Evolutionary conservation across 176 grass and related monocot genomes (phyloP), one percentile per base, ranked within the genome.

Genomic region (Poa annua): DNA sequence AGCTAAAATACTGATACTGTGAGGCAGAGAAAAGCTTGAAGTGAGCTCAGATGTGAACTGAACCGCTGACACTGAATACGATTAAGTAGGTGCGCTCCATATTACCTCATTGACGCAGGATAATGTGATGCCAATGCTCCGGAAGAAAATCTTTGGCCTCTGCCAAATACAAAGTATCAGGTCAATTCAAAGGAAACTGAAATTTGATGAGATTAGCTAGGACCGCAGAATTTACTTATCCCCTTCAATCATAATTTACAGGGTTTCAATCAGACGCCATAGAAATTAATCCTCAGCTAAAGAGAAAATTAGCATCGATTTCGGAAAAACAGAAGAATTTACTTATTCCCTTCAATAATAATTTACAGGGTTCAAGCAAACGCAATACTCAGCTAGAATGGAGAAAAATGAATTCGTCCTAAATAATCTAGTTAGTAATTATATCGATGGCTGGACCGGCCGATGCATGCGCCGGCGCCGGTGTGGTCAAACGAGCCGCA

Each of bases 381-480:
- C 2, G 10, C 59, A n/a, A 26, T 75, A 53, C 47, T 76, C 21
- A 54, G 11, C 6, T 42, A n/a, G 13, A 66, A 10, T 42, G 15
- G 13, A 66, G 16, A 44, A 8, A 20, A 85, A 85, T 50, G 14
- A 20, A 19, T 80, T 47, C 33, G 14, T 50, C 44, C 44, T 73
- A 73, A 26, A 29, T 29, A 29, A 29, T 29, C 69, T 71, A 6
- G 0, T 49, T 71, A 6, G 0, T 49, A 26, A 73, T 73, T 44
- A 19, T 50, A 73, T 50, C 24, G 13, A 29, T 19, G 70, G 36
- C 22, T 16, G 19, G 84, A 20, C 33, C 26, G 7, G 25, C 17
- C 57, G 15, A 73, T 50, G 44, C 44, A 73, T 73, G 70, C 70
- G 57, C 32, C 74, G 74, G 50, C 38, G 39, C 76, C 57, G 76